Conservation (phyloP, 2,329 filamentous ascomycete species). For the Apiospora malaysiana region DNA sequence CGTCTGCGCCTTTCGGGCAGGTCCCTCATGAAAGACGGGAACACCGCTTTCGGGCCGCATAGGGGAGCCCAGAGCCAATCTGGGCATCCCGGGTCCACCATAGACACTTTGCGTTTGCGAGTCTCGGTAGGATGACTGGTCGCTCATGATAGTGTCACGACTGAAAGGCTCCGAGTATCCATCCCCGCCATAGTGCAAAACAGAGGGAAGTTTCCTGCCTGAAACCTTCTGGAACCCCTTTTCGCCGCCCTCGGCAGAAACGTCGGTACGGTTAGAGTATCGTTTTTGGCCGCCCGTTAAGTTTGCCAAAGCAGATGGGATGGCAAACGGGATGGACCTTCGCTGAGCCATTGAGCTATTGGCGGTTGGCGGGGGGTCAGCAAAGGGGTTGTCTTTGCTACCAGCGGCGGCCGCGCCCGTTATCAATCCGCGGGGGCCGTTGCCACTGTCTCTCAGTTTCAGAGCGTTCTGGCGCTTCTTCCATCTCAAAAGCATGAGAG, state of each 20-base stretch:
- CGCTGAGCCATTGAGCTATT: slow-evolving; percentile 52
- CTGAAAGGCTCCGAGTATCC: slow-evolving; percentile 60
- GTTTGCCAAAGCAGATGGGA: slow-evolving; percentile 56
- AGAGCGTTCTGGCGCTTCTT: slow-evolving; percentile 56
- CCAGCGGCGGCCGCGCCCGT: slow-evolving; percentile 35
- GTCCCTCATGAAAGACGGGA: slow-evolving; percentile 68
- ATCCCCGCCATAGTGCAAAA: slow-evolving; percentile 66
- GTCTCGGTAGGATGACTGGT: slow-evolving; percentile 55
- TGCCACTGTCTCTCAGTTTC: slow-evolving; percentile 45
- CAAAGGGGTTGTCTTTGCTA: slow-evolving; percentile 26
- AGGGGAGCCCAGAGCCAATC: slow-evolving; percentile 60
- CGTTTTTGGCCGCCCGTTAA: slow-evolving; percentile 49
- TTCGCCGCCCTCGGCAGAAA: slow-evolving; percentile 50
- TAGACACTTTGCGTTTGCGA: slow-evolving; percentile 50
- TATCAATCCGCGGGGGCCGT: slow-evolving; percentile 39
- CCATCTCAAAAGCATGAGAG: slow-evolving; percentile 60
- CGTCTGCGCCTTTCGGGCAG: slow-evolving; percentile 66
- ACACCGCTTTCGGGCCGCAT: slow-evolving; percentile 67
- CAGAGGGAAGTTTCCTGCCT: slow-evolving; percentile 68
- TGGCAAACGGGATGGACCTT: slow-evolving; percentile 49
- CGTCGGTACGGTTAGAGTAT: slow-evolving; percentile 37
- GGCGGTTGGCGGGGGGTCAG: slow-evolving; percentile 27
- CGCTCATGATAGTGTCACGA: slow-evolving; percentile 51
- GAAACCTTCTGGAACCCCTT: slow-evolving; percentile 69
- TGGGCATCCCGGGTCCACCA: slow-evolving; percentile 40